Base-by-base conservation (phyloP, 257 asterid genomes). In the Lithospermum erythrorhizon region DNA sequence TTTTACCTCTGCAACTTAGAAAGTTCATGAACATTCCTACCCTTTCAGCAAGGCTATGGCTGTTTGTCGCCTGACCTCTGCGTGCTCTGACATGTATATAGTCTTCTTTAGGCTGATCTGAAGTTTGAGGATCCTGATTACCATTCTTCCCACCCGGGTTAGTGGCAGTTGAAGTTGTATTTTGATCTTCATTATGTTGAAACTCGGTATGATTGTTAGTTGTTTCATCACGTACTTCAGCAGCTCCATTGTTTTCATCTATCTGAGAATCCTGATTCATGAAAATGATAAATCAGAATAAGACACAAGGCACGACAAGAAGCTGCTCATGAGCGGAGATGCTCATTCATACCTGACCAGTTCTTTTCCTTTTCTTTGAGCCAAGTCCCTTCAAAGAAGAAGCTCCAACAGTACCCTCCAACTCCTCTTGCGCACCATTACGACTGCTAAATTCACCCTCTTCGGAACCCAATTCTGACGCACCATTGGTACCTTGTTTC, bases 1-100 rank as follows among this genome's bases (percentile, higher is more conserved):
- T n/a, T n/a, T 21, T 27, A 29, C 18, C 9, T 1, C 53, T 29
- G 37, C 32, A 25, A 45, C 19, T 30, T 37, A 16, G n/a, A 63
- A 35, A 9, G 5, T 60, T 37, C 37, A 59, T 7, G 51, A 65
- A 41, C 58, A 52, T 45, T 22, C 65, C 68, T 76, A 93, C 98
- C 83, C 98, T 82, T 78, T 93, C 98, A 65, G 98, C 98, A 63
- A 93, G 97, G 75, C 98, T 93, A 56, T 93, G 98, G 83, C 94
- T 93, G 75, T 93, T 93, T 13, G 98, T 89, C 2, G 98, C 98
- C 77, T 89, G 98, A 27, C 98, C 98, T 72, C 94, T 72, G 51
- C 95, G 75, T 60, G 98, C 97, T 59, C 98, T 70, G 54, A 86
- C 75, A 53, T 84, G 96, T 59, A 93, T 81, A 66, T 93, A 89